Percentiles rank a stretch among this genome's conserved stretches.
phyloP scores from a whole-genome alignment of 2,329 filamentous ascomycete genomes.

The Lizonia empirigonia region DNA sequence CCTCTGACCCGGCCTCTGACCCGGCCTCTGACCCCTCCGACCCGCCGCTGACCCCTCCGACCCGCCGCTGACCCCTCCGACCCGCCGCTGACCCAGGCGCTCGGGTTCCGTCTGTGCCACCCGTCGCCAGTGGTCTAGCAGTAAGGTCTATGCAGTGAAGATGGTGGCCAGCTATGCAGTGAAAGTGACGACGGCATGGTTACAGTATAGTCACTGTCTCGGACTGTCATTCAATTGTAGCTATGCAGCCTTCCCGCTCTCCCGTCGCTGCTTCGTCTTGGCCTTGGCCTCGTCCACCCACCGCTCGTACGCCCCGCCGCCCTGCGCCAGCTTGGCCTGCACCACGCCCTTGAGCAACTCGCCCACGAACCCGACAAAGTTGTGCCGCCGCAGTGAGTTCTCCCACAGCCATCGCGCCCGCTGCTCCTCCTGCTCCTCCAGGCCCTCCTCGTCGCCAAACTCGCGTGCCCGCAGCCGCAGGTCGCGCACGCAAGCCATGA shows the following conservation, averaged over 20 bases:
- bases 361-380: constrained; percentile 94
- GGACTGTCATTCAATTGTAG: no score
- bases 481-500: constrained; percentile 90
- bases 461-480: constrained; percentile 76
- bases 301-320: constrained; percentile 67
- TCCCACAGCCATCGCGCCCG: constrained; percentile 89
- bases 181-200: no score
- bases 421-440: constrained; percentile 83
- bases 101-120: not conserved
- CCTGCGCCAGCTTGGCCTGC: constrained; percentile 71
- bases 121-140: no score
- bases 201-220: no score
- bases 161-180: no score
- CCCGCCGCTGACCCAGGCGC: not conserved
- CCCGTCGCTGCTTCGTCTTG: constrained; percentile 58
- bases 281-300: constrained; percentile 74
- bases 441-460: constrained; percentile 78
- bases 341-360: constrained; percentile 89
- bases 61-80: no score
- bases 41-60: no score
- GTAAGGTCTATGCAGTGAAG: no score
- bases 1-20: no score
- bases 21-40: no score
- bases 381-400: constrained; percentile 88
- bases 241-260: constrained; percentile 53